Evolutionary conservation across 116 monocot genomes (phyloP).

Genomic region (Thalassia testudinum): DNA sequence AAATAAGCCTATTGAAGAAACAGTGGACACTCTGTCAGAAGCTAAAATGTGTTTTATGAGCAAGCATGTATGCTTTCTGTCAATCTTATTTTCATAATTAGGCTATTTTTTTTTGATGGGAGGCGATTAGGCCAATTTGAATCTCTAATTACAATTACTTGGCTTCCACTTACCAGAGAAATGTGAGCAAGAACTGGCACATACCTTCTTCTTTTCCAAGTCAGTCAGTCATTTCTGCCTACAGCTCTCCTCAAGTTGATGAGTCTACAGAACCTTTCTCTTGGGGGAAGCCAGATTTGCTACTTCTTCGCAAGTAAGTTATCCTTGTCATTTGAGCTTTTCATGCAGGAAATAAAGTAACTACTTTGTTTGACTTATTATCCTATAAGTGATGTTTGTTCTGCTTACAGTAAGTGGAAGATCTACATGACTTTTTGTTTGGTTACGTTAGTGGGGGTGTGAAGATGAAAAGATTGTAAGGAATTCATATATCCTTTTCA

Average conservation of each 20-base stretch:
- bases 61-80: conserved; percentile 41
- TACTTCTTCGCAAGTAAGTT: conserved; percentile 74
- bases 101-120: background rate
- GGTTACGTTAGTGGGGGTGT: no score
- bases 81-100: background rate
- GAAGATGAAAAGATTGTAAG: no score
- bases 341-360: background rate
- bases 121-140: background rate
- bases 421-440: no score
- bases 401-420: no score
- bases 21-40: conserved; percentile 5
- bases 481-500: no score
- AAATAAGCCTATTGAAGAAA: no score
- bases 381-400: background rate
- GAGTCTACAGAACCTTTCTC: conserved; percentile 71
- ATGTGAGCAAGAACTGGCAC: conserved; percentile 98
- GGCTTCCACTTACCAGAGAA: conserved; percentile 53
- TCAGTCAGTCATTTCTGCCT: conserved; percentile 56
- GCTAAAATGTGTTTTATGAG: conserved; percentile 56
- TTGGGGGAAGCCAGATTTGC: conserved; percentile 91
- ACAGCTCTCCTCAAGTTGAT: conserved; percentile 74
- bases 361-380: background rate
- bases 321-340: background rate
- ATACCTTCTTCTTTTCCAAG: conserved; percentile 87
- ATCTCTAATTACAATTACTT: background rate